Conservation (phyloP, 495 filamentous ascomycete species). For the Collariella sp. region DNA sequence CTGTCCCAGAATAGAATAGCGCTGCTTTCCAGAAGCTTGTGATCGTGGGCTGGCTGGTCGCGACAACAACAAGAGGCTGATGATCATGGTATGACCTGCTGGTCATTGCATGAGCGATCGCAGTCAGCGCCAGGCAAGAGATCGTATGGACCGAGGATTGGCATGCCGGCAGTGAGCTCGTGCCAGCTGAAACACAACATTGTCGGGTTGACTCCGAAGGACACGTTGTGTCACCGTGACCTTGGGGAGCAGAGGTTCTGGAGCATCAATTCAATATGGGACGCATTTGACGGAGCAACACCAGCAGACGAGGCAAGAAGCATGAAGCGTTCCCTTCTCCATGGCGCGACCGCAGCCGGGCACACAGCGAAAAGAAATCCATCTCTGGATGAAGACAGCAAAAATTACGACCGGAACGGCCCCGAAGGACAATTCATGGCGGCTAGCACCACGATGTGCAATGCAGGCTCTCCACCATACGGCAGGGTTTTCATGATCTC, state of each 20-base stretch:
- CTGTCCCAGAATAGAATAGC: background rate
- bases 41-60: no score
- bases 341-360: slow-evolving; percentile 14
- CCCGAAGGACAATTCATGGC: slow-evolving; percentile 22
- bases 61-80: no score
- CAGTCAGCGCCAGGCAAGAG: no score
- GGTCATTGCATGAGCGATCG: no score
- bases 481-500: slow-evolving; percentile 13
- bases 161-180: no score
- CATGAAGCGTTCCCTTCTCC: slow-evolving; percentile 8
- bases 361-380: slow-evolving; percentile 17
- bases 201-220: background rate
- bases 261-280: no score
- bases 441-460: slow-evolving; percentile 20
- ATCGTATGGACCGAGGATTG: no score
- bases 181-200: no score
- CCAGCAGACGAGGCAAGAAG: background rate
- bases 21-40: background rate
- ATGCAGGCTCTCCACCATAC: slow-evolving; percentile 20
- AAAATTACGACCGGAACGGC: slow-evolving; percentile 22
- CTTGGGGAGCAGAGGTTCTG: background rate
- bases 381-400: slow-evolving; percentile 13
- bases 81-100: no score
- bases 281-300: background rate
- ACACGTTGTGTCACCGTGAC: background rate